These are phyloP conservation scores for Chaetomium sp. DNA, from an alignment of 2,329 filamentous ascomycete species.

Conservation along the genomic window DNA sequence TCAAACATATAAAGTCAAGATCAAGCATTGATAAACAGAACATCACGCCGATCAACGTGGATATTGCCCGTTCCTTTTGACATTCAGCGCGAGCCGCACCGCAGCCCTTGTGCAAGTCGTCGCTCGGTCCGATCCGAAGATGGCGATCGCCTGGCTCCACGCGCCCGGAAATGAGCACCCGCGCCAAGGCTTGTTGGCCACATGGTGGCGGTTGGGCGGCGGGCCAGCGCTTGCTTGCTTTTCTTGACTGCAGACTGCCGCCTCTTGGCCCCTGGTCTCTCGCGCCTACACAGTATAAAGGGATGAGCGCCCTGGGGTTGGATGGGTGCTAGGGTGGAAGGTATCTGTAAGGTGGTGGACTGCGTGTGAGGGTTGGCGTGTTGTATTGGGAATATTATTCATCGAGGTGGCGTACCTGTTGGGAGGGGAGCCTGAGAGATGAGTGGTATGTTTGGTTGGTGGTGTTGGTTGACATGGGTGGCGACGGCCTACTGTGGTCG, in stretches of 20 bases:
- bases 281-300: too few species aligned
- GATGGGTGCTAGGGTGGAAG: too few species aligned
- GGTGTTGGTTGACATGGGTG: too few species aligned
- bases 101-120: not conserved
- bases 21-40: conserved; percentile 8
- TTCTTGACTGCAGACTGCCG: too few species aligned
- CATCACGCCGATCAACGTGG: not conserved
- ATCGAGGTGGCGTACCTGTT: too few species aligned
- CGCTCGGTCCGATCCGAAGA: conserved; percentile 18
- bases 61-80: not conserved
- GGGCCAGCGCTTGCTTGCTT: not conserved
- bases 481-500: not conserved
- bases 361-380: too few species aligned
- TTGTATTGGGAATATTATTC: too few species aligned
- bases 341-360: too few species aligned
- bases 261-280: too few species aligned
- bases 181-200: not conserved
- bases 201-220: not conserved
- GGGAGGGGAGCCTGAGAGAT: too few species aligned
- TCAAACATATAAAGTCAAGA: not conserved
- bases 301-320: too few species aligned
- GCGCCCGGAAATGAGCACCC: not conserved
- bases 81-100: not conserved
- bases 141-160: conserved; percentile 8
- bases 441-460: not conserved